These are phyloP conservation scores for Penicillium robsamsonii DNA, from an alignment of 495 filamentous ascomycete genomes.

Conservation along the genomic window DNA sequence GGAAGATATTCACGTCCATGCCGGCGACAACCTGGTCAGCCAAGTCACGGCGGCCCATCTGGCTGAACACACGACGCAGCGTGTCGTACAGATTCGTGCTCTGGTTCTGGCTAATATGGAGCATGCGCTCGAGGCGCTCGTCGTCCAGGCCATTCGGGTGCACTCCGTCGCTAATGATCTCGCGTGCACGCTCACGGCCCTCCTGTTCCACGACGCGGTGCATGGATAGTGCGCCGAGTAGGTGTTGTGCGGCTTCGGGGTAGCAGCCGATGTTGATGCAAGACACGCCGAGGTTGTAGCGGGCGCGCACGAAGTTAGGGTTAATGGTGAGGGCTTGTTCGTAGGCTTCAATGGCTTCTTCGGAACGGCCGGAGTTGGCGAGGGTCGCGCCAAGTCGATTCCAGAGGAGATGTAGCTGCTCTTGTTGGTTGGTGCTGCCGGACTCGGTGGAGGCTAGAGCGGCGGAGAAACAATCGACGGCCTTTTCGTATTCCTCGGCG, in stretches of 20 bases:
- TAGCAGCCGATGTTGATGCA: slow-evolving; percentile 98
- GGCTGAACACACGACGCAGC: slow-evolving; percentile 82
- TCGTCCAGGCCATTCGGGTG: slow-evolving; percentile 57
- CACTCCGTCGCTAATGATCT: slow-evolving; percentile 66
- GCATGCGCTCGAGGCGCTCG: slow-evolving; percentile 72
- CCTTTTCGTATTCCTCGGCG: slow-evolving; percentile 95
- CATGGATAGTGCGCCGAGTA: slow-evolving; percentile 94
- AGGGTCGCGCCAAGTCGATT: slow-evolving; percentile 96
- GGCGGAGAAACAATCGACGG: slow-evolving; percentile 94
- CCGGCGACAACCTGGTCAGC: slow-evolving; percentile 81
- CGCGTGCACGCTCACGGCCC: slow-evolving; percentile 74
- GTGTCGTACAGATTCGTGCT: slow-evolving; percentile 97
- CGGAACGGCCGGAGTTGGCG: slow-evolving; percentile 86
- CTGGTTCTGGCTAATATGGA: slow-evolving; percentile 75
- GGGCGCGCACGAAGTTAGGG: slow-evolving; percentile 92
- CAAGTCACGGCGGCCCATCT: slow-evolving; percentile 88
- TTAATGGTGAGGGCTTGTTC: slow-evolving; percentile 84
- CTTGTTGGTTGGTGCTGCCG: slow-evolving; percentile 68
- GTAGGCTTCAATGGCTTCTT: slow-evolving; percentile 96
- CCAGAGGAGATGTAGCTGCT: slow-evolving; percentile 91
- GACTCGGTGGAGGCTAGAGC: slow-evolving; percentile 80
- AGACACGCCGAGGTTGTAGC: slow-evolving; percentile 93
- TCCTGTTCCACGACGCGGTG: slow-evolving; percentile 90
- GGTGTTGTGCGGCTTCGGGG: slow-evolving; percentile 86
- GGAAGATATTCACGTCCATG: slow-evolving; percentile 88